Evolutionary conservation across 2,329 filamentous ascomycete genomes (phyloP), one percentile per base, ranked within the genome.

Genomic region (Endocalyx cinctus): DNA sequence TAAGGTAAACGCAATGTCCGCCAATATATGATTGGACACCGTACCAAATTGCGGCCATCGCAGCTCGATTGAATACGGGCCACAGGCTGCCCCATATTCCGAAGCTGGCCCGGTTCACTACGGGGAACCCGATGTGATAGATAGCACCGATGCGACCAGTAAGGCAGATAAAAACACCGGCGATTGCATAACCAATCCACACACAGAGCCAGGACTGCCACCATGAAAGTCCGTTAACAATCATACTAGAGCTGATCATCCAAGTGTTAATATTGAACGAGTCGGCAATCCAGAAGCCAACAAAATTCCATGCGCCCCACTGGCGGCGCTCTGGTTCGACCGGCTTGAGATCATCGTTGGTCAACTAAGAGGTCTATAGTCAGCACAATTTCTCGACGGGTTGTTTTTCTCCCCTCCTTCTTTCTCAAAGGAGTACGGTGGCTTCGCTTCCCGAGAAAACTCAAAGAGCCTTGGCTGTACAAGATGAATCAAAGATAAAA

Each of bases 181-280:
- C 78, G 43, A 94, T 80, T 25, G 78, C 69, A 55, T 95, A 94
- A 34, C 89, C 88, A 17, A 89, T 64, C 82, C 87, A 90, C 27
- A 95, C 85, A 52, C 84, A 88, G n/a, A 87, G 64, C 82, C 84
- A 87, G 3, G 85, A 82, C 63, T 94, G 87, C 87, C 87, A 94
- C 87, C 87, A 94, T 6, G 85, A 86, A 15, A 94, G 69, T 10
- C 87, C 86, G 29, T 65, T 69, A 2, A 82, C 74, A 20, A 94
- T 86, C 76, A 87, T 88, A 23, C 84, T 80, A 2, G 84, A 87
- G 0, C 85, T 84, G 42, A 94, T 92, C 86, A 94, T 94, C 88
- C 87, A 94, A 2, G 87, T 92, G 60, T 90, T 92, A 55, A 92
- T 87, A 58, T 90, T 90, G 66, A 89, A 87, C 1, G 79, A 84